Evolutionary conservation across 1,284 basidiomycete species (phyloP), one percentile per base, ranked within the genome.

Genomic region (Serendipita sp.): DNA sequence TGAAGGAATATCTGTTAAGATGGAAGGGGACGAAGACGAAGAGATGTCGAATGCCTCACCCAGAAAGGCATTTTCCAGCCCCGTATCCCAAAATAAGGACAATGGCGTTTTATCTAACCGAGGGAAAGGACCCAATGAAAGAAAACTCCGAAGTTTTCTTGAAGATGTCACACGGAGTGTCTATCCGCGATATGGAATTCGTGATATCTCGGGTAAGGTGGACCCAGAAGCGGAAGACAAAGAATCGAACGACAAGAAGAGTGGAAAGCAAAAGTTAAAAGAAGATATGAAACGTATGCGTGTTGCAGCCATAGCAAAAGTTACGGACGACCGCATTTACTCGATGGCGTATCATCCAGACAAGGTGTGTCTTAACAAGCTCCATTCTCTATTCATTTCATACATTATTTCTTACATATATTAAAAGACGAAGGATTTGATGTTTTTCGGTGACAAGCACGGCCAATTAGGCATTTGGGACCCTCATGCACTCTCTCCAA

Each of bases 391-490:
- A 22, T 22, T 22, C 22, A 22, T 22, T 22, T 64, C 15, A 8
- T 47, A 26, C 29, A 29, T 22, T 5, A 50, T 49, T 29, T 42
- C 42, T 44, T 2, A 62, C 13, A 12, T 38, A 32, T 34, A 1
- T 38, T 30, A 10, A 22, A 38, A 69, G n/a, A 81, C 83, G 5
- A 90, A 89, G 68, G 88, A 90, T 71, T 71, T 90, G 3, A 78
- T 90, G 17, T 87, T 89, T 70, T 87, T 89, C 69, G 87, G 88
- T 70, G 88, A 90, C 69, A 91, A 90, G 68, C 82, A 87, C 66
- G 88, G 88, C 0, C 79, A 83, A 67, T 74, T 90, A 34, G 88
- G 87, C 3, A 84, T 91, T 50, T 91, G 88, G 88, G 87, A 91
- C 72, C 83, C 88, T 15, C 79, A 79, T 63, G 87, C 88, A 1